Conservation (phyloP, 768 basidiomycete genomes). For the Panaeolus papilionaceus region DNA sequence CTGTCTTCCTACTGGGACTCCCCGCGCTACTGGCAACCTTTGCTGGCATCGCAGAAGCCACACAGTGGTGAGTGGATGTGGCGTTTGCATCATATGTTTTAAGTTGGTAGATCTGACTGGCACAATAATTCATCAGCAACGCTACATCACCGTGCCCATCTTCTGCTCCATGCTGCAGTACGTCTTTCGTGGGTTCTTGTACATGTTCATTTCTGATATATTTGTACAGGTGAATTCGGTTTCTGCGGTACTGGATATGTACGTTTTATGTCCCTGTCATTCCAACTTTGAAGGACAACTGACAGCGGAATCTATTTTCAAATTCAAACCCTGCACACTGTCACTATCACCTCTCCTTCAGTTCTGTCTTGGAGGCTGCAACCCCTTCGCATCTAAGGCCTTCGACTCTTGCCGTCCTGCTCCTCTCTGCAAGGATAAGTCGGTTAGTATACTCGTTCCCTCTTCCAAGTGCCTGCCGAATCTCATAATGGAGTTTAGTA, state of each 20-base stretch:
- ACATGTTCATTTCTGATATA: constrained; percentile 11
- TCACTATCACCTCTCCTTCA: constrained; percentile 31
- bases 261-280: constrained; percentile 26
- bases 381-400: constrained; percentile 72
- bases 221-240: constrained; percentile 53
- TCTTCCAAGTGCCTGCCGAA: not conserved
- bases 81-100: constrained; percentile 8
- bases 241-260: constrained; percentile 56
- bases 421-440: constrained; percentile 72
- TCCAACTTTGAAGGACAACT: constrained; percentile 14
- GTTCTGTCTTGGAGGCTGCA: constrained; percentile 90
- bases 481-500: constrained; percentile 44
- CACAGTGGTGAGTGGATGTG: constrained; percentile 1
- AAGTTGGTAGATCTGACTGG: constrained; percentile 3
- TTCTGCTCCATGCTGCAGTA: constrained; percentile 59
- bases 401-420: constrained; percentile 72
- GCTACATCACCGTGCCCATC: constrained; percentile 49
- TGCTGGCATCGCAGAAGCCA: constrained; percentile 4
- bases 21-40: not conserved
- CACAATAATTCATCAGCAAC: constrained; percentile 38
- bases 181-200: constrained; percentile 26
- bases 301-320: constrained; percentile 4
- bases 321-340: not conserved
- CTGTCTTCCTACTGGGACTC: constrained; percentile 1
- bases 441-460: constrained; percentile 43